Conservation (phyloP, 176 grass and related monocot genomes). For the Aegilops sharonensis region DNA sequence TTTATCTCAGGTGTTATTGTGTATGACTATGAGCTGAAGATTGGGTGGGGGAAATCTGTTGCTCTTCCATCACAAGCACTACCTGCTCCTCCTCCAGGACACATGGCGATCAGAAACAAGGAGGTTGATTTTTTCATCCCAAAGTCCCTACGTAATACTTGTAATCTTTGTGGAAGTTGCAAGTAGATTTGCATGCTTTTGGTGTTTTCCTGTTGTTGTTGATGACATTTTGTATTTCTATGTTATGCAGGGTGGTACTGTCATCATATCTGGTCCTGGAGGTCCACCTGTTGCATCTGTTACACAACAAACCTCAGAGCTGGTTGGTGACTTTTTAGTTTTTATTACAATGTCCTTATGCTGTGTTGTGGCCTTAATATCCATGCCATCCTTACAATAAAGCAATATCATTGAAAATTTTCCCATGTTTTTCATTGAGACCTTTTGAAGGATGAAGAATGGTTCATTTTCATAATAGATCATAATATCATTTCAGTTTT, state of each 20-base stretch:
- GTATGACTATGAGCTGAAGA: constrained; percentile 98
- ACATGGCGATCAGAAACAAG: constrained; percentile 99
- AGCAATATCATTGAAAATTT: constrained; percentile 8
- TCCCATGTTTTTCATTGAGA: not conserved
- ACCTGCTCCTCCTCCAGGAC: constrained; percentile 94
- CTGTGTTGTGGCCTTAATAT: constrained; percentile 10
- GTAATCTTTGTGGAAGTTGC: constrained; percentile 3
- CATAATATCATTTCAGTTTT: not conserved
- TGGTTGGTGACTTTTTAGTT: constrained; percentile 54
- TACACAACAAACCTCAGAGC: constrained; percentile 77
- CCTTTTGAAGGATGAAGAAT: constrained; percentile 10
- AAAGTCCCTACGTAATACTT: constrained; percentile 11
- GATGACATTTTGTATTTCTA: constrained; percentile 28
- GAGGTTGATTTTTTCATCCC: constrained; percentile 53
- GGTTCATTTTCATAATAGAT: constrained; percentile 1
- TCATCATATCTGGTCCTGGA: constrained; percentile 88
- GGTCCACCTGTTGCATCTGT: constrained; percentile 71
- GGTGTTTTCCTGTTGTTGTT: not conserved
- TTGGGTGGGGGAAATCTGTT: constrained; percentile 99
- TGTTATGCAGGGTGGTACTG: constrained; percentile 73
- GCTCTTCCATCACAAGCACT: constrained; percentile 95
- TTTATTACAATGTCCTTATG: not conserved
- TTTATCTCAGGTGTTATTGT: constrained; percentile 81
- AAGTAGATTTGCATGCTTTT: not conserved
- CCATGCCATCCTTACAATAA: constrained; percentile 1